Base-by-base conservation (phyloP, 2,329 filamentous ascomycete species). In the Metarhizium humberi region DNA sequence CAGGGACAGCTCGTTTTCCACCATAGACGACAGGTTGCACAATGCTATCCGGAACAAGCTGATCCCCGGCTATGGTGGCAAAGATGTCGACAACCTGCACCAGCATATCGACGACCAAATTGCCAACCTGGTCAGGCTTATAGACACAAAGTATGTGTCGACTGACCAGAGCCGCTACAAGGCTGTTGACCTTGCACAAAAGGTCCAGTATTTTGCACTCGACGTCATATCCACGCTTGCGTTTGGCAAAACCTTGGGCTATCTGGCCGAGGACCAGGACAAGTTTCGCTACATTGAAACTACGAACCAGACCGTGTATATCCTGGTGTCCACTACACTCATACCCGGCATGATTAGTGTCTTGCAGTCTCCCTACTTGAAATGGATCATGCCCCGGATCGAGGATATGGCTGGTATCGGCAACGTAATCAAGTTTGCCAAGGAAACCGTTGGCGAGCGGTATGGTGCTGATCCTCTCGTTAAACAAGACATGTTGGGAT, bases 391-490 rank as follows among this genome's bases (percentile, higher is more conserved):
- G 30, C 50, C 57, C 1, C 57, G 60, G 30, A 57, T 59, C 3
- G 49, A 58, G 43, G 52, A 53, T 53, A 55, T 49, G 48, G 49
- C 32, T 14, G 52, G 56, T 30, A 29, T 57, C 6, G 53, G 53
- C 29, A 50, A 51, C 50, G 36, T 57, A 14, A 54, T 56, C 14
- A 32, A 30, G 42, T 50, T 54, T 43, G 47, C 32, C 14, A 46
- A 32, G 48, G n/a, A 52, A 14, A 48, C 32, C 32, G 54, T 52
- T 13, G 43, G 14, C n/a, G 13, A 52, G 43, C 50, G 50, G 1
- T 55, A 52, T 42, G 50, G 54, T 30, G 20, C 18, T 14, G 32
- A 49, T 25, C 20, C 54, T 8, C 16, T 48, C 11, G 42, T 32
- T 14, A 52, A 52, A 29, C 40, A 50, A 30, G 53, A 55, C 50